Conservation (phyloP, 306 rosid genomes). For the Rosa lucieae region DNA sequence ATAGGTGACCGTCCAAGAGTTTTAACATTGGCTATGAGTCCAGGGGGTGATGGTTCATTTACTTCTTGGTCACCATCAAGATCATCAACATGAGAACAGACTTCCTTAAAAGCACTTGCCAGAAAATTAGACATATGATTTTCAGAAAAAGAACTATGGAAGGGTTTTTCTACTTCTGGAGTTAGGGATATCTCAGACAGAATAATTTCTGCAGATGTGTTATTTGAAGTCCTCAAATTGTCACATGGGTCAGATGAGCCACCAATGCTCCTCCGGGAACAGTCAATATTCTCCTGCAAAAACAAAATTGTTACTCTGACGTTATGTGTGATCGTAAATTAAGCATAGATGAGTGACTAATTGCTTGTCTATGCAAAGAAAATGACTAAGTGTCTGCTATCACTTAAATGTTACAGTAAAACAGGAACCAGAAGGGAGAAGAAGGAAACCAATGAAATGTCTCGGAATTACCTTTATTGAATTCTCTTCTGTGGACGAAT, state of each 20-base stretch:
- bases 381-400: background rate
- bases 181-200: slow-evolving; percentile 25
- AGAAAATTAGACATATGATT: slow-evolving; percentile 48
- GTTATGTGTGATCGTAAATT: background rate
- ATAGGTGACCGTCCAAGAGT: slow-evolving; percentile 23
- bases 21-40: slow-evolving; percentile 47
- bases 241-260: slow-evolving; percentile 30
- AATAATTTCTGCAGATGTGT: slow-evolving; percentile 19
- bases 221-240: slow-evolving; percentile 31
- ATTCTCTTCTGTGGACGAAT: slow-evolving; percentile 29
- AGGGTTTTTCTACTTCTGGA: slow-evolving; percentile 30
- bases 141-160: slow-evolving; percentile 31
- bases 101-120: slow-evolving; percentile 55
- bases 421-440: background rate
- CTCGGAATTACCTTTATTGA: slow-evolving; percentile 14
- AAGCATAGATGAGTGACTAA: background rate
- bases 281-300: slow-evolving; percentile 47
- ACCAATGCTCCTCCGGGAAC: slow-evolving; percentile 16
- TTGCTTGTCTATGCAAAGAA: background rate
- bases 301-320: slow-evolving; percentile 30
- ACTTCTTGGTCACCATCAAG: slow-evolving; percentile 41
- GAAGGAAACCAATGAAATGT: background rate
- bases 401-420: slow-evolving; percentile 13
- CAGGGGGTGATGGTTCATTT: slow-evolving; percentile 62
- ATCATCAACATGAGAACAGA: slow-evolving; percentile 37